phyloP scores from a whole-genome alignment of 192 early-diverging fungal genomes.

The Coemansia brasiliensis region DNA sequence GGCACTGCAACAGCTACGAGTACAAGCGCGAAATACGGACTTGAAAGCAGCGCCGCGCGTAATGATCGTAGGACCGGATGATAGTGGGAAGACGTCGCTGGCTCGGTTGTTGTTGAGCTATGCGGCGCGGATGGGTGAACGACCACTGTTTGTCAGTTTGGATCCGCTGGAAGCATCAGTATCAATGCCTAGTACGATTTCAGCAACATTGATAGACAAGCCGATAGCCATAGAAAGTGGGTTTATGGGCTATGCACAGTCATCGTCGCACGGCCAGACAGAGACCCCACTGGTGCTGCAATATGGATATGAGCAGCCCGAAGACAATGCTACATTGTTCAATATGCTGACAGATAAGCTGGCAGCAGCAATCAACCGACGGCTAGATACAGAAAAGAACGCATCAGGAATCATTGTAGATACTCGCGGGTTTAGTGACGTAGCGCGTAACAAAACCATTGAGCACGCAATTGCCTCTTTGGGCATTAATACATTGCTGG shows the following conservation, averaged over 20 bases:
- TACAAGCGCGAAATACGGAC: constrained; percentile 14
- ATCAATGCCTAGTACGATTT: constrained; percentile 82
- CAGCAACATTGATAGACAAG: constrained; percentile 72
- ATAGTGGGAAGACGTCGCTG: constrained; percentile 90
- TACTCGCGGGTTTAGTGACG: constrained; percentile 78
- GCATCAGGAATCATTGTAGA: constrained; percentile 86
- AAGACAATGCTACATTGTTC: constrained; percentile 82
- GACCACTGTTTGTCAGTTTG: constrained; percentile 82
- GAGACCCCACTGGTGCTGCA: constrained; percentile 86
- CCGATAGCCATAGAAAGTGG: constrained; percentile 85
- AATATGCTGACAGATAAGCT: constrained; percentile 63
- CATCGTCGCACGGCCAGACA: constrained; percentile 61
- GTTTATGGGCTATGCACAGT: constrained; percentile 61
- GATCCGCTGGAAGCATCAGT: constrained; percentile 79
- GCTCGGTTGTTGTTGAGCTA: constrained; percentile 89
- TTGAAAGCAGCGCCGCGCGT: constrained; percentile 57
- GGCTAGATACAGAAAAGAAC: constrained; percentile 59
- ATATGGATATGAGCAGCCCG: constrained; percentile 78
- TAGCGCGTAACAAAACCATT: constrained; percentile 71
- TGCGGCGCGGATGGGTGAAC: constrained; percentile 67
- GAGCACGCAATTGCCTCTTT: constrained; percentile 72
- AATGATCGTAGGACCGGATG: constrained; percentile 86
- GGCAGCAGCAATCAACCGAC: constrained; percentile 62
- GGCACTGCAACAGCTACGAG: constrained; percentile 77
- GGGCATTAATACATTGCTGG: constrained; percentile 77